phyloP scores from a whole-genome alignment of 1,284 basidiomycete genomes.

The Fomitiporia mediterranea region DNA sequence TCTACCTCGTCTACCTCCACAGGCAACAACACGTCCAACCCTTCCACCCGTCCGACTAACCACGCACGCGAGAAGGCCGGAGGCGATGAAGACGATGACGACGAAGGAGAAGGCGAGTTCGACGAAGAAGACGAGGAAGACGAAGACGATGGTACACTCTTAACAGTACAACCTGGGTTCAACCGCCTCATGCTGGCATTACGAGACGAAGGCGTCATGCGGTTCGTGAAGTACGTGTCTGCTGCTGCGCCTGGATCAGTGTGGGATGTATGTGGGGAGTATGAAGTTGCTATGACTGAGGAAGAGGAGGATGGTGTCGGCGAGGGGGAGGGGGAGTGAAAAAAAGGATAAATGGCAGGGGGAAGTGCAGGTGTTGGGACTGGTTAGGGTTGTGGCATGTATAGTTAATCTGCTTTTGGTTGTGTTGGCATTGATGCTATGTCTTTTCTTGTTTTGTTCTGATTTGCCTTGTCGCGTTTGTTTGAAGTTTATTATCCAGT shows the following conservation, averaged over 20 bases:
- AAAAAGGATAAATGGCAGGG: neutral
- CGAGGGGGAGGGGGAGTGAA: neutral
- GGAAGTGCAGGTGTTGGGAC: neutral
- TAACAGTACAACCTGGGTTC: slow-evolving; percentile 88
- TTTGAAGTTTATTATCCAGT: too few relatives aligned
- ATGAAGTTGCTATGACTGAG: slow-evolving; percentile 53
- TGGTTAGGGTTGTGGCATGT: neutral
- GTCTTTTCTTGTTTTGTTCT: too few relatives aligned
- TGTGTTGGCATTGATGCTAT: too few relatives aligned
- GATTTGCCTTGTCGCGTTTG: too few relatives aligned
- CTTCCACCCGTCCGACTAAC: too few relatives aligned
- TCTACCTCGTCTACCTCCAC: neutral
- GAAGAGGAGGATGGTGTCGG: slow-evolving; percentile 9
- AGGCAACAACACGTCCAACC: neutral
- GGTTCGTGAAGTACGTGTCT: slow-evolving; percentile 92
- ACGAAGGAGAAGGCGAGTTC: slow-evolving; percentile 22
- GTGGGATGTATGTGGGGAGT: slow-evolving; percentile 90
- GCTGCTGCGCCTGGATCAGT: slow-evolving; percentile 81
- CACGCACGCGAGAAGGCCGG: neutral
- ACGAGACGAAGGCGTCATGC: slow-evolving; percentile 90
- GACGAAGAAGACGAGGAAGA: slow-evolving; percentile 40
- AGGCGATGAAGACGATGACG: neutral
- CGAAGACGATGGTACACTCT: slow-evolving; percentile 80
- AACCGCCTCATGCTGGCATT: slow-evolving; percentile 89
- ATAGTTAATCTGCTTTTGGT: neutral